Percentiles rank a stretch among this genome's conserved stretches.
Evolutionary conservation across 148 eudicot species (phyloP).

Genomic region (Hydrangea macrophylla): DNA sequence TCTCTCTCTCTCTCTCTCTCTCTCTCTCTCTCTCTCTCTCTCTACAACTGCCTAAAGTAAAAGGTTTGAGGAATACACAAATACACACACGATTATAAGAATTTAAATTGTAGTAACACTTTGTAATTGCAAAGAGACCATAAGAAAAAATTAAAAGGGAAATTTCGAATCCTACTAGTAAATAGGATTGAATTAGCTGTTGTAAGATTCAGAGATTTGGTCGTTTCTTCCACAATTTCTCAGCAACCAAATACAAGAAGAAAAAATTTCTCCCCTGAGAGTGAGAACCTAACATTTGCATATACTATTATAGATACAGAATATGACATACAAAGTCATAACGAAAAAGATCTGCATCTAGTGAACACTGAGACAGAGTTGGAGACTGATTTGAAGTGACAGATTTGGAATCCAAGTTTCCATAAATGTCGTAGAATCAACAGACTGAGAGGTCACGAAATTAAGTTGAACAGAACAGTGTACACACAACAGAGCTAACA

Average conservation of each 20-base stretch:
- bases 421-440: not conserved
- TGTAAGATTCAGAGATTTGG: not conserved
- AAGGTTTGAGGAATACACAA: not conserved
- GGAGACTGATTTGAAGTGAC: too few relatives aligned
- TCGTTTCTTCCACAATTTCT: not conserved
- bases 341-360: too few relatives aligned
- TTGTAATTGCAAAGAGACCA: not conserved
- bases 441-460: not conserved
- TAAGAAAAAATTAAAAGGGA: not conserved
- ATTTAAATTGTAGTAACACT: not conserved
- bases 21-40: too few relatives aligned
- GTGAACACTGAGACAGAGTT: too few relatives aligned
- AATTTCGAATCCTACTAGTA: not conserved
- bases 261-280: not conserved
- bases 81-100: not conserved
- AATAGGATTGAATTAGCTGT: too few relatives aligned
- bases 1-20: too few relatives aligned
- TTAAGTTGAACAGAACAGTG: not conserved
- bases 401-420: not conserved
- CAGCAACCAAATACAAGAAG: not conserved
- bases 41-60: not conserved
- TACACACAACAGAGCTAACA: not conserved
- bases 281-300: not conserved
- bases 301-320: not conserved
- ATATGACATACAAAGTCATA: too few relatives aligned